These are phyloP conservation scores for Cyamopsis tetragonoloba DNA, from an alignment of 306 rosid genomes.

Conservation along the genomic window DNA sequence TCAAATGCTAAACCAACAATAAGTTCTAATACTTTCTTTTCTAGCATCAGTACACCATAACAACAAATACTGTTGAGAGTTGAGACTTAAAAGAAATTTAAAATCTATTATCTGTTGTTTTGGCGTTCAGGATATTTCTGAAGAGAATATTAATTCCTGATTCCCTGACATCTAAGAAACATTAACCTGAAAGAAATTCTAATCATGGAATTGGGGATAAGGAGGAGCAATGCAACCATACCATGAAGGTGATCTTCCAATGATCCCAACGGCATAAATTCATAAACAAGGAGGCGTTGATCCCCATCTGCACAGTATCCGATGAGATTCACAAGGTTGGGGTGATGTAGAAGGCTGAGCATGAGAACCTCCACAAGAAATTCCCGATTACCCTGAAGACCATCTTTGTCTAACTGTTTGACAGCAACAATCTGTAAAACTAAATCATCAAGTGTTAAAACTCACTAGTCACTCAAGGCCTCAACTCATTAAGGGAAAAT, in stretches of 20 bases:
- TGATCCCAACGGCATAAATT: constrained; percentile 55
- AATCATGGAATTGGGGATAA: not conserved
- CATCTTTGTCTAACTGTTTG: constrained; percentile 84
- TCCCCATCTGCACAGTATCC: constrained; percentile 96
- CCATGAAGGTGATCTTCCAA: constrained; percentile 92
- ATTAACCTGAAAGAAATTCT: not conserved
- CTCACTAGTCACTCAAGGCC: not conserved
- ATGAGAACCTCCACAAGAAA: constrained; percentile 91
- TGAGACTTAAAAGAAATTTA: not conserved
- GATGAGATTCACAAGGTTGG: constrained; percentile 75
- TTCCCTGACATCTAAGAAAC: not conserved
- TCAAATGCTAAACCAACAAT: not conserved
- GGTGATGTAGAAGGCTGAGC: constrained; percentile 92
- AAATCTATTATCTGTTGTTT: not conserved
- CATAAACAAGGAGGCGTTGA: constrained; percentile 93
- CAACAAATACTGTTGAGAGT: not conserved
- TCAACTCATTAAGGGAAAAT: not conserved
- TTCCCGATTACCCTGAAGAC: constrained; percentile 89
- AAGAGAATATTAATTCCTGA: not conserved
- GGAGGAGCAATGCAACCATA: constrained; percentile 30
- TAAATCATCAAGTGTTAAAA: constrained; percentile 13
- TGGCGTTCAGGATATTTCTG: not conserved
- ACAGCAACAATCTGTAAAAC: constrained; percentile 70
- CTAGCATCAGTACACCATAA: not conserved
- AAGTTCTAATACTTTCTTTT: not conserved